Evolutionary conservation across 345 rosid species (phyloP), one percentile per base, ranked within the genome.

Genomic region (Hypericum perforatum): DNA sequence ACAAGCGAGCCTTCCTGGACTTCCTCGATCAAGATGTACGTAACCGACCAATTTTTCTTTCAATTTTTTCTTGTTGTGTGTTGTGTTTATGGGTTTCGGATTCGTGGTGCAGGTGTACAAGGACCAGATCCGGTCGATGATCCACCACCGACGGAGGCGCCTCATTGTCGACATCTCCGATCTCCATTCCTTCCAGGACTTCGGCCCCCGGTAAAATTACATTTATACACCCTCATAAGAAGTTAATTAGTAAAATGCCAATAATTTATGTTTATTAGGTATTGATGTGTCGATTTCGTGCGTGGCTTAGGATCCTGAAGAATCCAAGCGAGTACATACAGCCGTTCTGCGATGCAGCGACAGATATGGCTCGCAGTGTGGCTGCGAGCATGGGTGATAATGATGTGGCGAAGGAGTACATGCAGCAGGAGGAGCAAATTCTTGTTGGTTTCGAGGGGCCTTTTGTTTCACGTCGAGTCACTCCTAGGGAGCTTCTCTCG

Each of bases 401-500:
- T 22, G 32, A 22, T 22, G 32, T 22, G 32, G 32, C 32, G 2
- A 22, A 22, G 32, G 80, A 75, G 65, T 84, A 74, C 63, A 70
- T 92, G 64, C 85, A 85, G 69, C 95, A 92, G 77, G 98, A 82
- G 56, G 95, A 92, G 46, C 72, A 62, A 49, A 72, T 92, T 60
- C 82, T 73, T 45, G 89, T 92, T 52, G 98, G 98, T 22, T 85
- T 92, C 63, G 95, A 88, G 67, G 98, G 98, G 8, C 90, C 86
- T 52, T 92, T 92, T 63, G 97, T 92, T 38, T 92, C 98, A 57
- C 95, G 97, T 0, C 76, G 86, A 7, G 87, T 92, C 58, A 83
- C 97, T 0, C 98, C 98, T 6, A 78, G 97, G 67, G 98, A 80
- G 7, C 98, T 92, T 69, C 95, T 92, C 47, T 88, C 97, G 2